Percentiles rank a stretch among this genome's conserved stretches.
Evolutionary conservation across 1,284 basidiomycete species (phyloP).

Genomic region (Ganoderma leucocontextum): DNA sequence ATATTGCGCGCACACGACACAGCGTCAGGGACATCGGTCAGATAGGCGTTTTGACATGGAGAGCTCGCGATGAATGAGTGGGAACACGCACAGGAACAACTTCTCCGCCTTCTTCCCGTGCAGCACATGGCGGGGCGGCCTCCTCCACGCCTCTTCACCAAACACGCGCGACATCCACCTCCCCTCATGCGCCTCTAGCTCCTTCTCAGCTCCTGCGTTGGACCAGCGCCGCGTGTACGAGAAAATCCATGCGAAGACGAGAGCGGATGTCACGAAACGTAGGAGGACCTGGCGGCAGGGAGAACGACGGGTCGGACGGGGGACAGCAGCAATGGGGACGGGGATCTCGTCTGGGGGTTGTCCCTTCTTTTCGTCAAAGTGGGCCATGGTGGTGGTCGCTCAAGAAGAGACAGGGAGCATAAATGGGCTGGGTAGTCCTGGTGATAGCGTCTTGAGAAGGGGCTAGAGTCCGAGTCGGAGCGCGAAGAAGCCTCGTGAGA

Average conservation of each 20-base stretch:
- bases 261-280: slow-evolving; percentile 21
- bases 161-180: slow-evolving; percentile 35
- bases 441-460: slow-evolving; percentile 11
- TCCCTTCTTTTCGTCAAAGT: slow-evolving; percentile 21
- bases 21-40: not conserved
- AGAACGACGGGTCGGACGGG: slow-evolving; percentile 14
- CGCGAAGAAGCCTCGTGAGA: slow-evolving; percentile 19
- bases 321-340: slow-evolving; percentile 23
- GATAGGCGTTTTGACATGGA: not conserved
- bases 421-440: slow-evolving; percentile 3
- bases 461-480: slow-evolving; percentile 14
- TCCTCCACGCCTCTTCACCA: slow-evolving; percentile 13
- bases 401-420: slow-evolving; percentile 19
- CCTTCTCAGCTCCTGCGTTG: slow-evolving; percentile 28
- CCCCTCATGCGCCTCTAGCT: slow-evolving; percentile 29
- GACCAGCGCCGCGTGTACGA: slow-evolving; percentile 22
- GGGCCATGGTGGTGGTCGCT: slow-evolving; percentile 28
- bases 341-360: slow-evolving; percentile 24
- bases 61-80: slow-evolving; percentile 2
- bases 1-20: not conserved
- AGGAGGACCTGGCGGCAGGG: slow-evolving; percentile 5
- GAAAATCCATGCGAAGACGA: slow-evolving; percentile 20
- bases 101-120: slow-evolving; percentile 37
- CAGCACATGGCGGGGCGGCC: slow-evolving; percentile 23
- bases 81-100: slow-evolving; percentile 33